These are phyloP conservation scores for Hemileccinum impolitum DNA, from an alignment of 768 basidiomycete species.

Conservation along the genomic window DNA sequence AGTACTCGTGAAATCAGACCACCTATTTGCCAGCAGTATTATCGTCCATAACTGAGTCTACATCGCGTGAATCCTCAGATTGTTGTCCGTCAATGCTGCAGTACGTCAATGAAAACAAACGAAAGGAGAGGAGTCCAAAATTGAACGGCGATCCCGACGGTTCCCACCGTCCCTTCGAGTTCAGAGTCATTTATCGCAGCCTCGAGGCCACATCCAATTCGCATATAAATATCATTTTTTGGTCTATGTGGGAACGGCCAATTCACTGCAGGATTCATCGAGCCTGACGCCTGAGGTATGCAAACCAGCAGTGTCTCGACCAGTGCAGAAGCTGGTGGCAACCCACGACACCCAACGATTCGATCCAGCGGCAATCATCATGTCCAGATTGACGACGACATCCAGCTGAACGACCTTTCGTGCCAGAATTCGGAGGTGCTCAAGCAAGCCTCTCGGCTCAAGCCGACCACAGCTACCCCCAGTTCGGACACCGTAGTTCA, in stretches of 20 bases:
- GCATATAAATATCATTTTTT: no score
- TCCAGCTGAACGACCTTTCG: conserved; percentile 10
- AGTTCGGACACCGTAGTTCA: background rate
- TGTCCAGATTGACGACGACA: background rate
- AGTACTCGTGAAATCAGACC: background rate
- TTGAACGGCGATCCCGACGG: no score
- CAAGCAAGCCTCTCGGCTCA: background rate
- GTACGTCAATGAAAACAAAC: no score
- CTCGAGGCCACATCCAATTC: no score
- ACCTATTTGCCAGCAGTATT: conserved; percentile 33
- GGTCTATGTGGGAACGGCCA: no score
- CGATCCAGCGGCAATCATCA: conserved; percentile 2
- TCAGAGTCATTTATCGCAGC: no score
- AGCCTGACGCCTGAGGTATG: no score
- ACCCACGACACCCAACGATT: conserved; percentile 6
- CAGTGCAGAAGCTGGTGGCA: conserved; percentile 1
- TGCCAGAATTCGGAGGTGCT: background rate
- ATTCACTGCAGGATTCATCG: background rate
- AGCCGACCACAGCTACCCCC: no score
- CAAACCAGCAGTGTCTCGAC: conserved; percentile 3
- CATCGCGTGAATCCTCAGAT: conserved; percentile 46
- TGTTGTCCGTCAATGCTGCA: conserved; percentile 81
- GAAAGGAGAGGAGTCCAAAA: no score
- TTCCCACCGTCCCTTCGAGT: no score
- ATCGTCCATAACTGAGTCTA: conserved; percentile 46